phyloP scores from a whole-genome alignment of 192 early-diverging fungal species.

The Gaertneriomyces semiglobifer region DNA sequence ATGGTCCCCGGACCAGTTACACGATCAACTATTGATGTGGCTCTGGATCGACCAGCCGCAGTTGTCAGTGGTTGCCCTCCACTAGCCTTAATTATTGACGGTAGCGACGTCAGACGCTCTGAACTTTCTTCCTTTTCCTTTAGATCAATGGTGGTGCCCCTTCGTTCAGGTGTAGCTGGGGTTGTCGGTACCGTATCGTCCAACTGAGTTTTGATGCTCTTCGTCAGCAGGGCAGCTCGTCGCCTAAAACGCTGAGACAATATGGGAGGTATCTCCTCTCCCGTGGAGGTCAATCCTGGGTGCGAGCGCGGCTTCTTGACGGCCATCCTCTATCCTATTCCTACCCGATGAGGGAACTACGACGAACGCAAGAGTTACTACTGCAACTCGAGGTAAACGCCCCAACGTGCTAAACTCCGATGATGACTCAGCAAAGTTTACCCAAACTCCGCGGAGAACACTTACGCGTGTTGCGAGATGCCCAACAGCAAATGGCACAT shows the following conservation, averaged over 20 bases:
- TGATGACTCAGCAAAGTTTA: too few species aligned
- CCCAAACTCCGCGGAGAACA: too few species aligned
- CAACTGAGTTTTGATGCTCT: background rate
- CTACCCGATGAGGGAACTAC: too few species aligned
- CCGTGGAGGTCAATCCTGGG: background rate
- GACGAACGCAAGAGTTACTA: too few species aligned
- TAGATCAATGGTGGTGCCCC: background rate
- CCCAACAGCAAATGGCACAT: too few species aligned
- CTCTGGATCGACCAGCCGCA: background rate
- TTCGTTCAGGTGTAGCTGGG: background rate
- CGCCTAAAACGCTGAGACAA: constrained; percentile 10
- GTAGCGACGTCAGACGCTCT: background rate
- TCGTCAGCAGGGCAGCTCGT: constrained; percentile 1
- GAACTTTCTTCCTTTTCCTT: background rate
- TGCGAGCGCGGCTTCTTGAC: background rate
- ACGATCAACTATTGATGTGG: constrained; percentile 1
- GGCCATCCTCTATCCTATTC: too few species aligned
- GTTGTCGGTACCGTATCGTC: background rate
- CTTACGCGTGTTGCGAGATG: too few species aligned
- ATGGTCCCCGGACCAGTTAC: constrained; percentile 1
- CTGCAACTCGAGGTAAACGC: too few species aligned
- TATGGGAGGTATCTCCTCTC: constrained; percentile 3
- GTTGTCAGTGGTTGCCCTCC: background rate
- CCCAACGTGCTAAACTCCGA: too few species aligned
- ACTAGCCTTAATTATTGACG: background rate